Conservation (phyloP, 2,329 filamentous ascomycete genomes). For the Aspergillus sojae region DNA sequence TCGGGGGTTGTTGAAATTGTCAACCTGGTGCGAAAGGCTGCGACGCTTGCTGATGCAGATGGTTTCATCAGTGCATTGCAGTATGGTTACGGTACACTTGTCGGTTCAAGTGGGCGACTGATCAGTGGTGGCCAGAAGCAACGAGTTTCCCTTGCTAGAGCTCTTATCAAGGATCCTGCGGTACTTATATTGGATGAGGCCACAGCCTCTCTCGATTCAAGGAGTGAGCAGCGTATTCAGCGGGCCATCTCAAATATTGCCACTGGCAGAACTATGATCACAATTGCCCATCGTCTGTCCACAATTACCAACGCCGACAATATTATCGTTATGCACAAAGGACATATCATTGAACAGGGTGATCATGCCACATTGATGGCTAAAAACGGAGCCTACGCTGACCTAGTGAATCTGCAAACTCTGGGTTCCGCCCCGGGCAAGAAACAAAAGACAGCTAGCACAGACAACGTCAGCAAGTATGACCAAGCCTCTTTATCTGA, state of each 20-base stretch:
- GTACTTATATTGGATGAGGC: slow-evolving; percentile 88
- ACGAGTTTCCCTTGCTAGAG: slow-evolving; percentile 81
- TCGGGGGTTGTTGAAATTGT: slow-evolving; percentile 55
- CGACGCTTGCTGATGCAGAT: slow-evolving; percentile 61
- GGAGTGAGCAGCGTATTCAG: slow-evolving; percentile 84
- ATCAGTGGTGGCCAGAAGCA: slow-evolving; percentile 92
- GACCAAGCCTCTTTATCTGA: slow-evolving; percentile 30
- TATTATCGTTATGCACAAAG: slow-evolving; percentile 49
- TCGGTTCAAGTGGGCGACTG: slow-evolving; percentile 80
- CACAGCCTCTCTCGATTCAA: slow-evolving; percentile 83
- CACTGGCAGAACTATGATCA: slow-evolving; percentile 48
- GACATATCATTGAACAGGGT: slow-evolving; percentile 49
- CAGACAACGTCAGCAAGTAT: slow-evolving; percentile 32
- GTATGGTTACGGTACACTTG: slow-evolving; percentile 79
- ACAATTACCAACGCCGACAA: slow-evolving; percentile 49
- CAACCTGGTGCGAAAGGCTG: slow-evolving; percentile 57
- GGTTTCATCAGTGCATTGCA: slow-evolving; percentile 72
- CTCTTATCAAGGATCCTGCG: slow-evolving; percentile 78
- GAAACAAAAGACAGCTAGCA: slow-evolving; percentile 53
- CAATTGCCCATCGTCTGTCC: slow-evolving; percentile 50
- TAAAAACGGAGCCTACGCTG: slow-evolving; percentile 42
- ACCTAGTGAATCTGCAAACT: slow-evolving; percentile 56
- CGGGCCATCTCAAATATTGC: slow-evolving; percentile 75
- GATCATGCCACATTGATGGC: slow-evolving; percentile 44
- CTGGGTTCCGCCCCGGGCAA: slow-evolving; percentile 53